These are phyloP conservation scores for Aciculosporium take DNA, from an alignment of 2,329 filamentous ascomycete genomes.

Conservation along the genomic window DNA sequence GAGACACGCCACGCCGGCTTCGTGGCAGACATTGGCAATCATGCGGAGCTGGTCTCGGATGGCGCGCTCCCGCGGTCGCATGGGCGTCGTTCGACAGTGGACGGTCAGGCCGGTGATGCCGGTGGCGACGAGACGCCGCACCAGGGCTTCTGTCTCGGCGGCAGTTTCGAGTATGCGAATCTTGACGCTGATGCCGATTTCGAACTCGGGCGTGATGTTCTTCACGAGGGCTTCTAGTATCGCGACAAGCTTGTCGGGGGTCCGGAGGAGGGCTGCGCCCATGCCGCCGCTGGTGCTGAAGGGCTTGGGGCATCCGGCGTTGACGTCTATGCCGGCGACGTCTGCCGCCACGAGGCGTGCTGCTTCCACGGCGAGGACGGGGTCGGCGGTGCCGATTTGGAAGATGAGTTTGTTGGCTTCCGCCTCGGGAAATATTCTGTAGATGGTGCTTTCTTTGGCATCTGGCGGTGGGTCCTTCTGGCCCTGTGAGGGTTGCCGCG, in stretches of 20 bases:
- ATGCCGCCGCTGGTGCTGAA: slow-evolving; percentile 91
- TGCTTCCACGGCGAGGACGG: slow-evolving; percentile 69
- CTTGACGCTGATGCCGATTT: slow-evolving; percentile 94
- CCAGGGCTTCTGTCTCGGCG: slow-evolving; percentile 61
- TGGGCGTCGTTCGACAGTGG: slow-evolving; percentile 90
- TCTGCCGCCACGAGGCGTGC: slow-evolving; percentile 73
- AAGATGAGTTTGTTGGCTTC: slow-evolving; percentile 71
- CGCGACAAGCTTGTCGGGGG: slow-evolving; percentile 66
- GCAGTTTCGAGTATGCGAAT: slow-evolving; percentile 74
- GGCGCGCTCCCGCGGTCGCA: slow-evolving; percentile 79
- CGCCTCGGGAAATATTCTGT: slow-evolving; percentile 62
- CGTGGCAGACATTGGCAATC: slow-evolving; percentile 66
- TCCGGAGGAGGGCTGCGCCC: slow-evolving; percentile 80
- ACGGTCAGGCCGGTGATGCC: slow-evolving; percentile 87
- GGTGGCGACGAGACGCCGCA: slow-evolving; percentile 64
- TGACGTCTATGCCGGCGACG: slow-evolving; percentile 90
- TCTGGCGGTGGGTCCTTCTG: slow-evolving; percentile 41
- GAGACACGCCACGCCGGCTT: slow-evolving; percentile 77
- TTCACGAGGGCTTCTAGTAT: slow-evolving; percentile 75
- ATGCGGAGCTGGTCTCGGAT: slow-evolving; percentile 76
- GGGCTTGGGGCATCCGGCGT: slow-evolving; percentile 94
- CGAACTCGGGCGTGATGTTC: slow-evolving; percentile 59
- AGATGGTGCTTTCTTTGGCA: slow-evolving; percentile 57
- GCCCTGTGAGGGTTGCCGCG: slow-evolving; percentile 58
- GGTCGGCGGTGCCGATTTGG: slow-evolving; percentile 79